Evolutionary conservation across 495 filamentous ascomycete genomes (phyloP).

Genomic region (Aspergillus ostianus): DNA sequence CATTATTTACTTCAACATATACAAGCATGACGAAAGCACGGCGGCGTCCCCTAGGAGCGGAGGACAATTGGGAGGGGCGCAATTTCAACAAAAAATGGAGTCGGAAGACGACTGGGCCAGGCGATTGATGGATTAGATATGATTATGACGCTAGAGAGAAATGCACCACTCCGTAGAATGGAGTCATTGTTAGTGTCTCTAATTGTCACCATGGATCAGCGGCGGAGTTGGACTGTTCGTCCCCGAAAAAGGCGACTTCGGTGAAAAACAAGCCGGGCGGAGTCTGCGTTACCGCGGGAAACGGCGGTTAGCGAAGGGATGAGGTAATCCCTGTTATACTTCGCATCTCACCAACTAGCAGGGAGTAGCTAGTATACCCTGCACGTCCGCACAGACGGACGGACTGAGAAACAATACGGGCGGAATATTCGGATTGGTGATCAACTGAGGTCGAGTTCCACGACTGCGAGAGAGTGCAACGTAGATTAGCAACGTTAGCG

Average conservation of each 20-base stretch:
- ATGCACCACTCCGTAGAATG: neutral
- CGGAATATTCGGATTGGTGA: no score
- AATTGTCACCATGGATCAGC: neutral
- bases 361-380: no score
- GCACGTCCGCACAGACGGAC: no score
- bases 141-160: no score
- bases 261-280: slow-evolving; percentile 14
- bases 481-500: no score
- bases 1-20: slow-evolving; percentile 20
- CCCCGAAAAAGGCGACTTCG: slow-evolving; percentile 10
- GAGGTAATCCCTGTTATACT: neutral
- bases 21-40: slow-evolving; percentile 9
- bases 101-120: neutral
- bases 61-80: neutral
- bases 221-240: slow-evolving; percentile 3
- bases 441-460: no score
- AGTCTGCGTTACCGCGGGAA: slow-evolving; percentile 18
- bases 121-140: no score
- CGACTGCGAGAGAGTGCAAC: no score
- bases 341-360: no score
- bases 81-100: slow-evolving; percentile 5
- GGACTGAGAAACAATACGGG: no score
- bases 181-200: neutral
- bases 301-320: slow-evolving; percentile 7
- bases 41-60: neutral